phyloP scores from a whole-genome alignment of 1,284 basidiomycete genomes.

The Cryptococcus sp. region DNA sequence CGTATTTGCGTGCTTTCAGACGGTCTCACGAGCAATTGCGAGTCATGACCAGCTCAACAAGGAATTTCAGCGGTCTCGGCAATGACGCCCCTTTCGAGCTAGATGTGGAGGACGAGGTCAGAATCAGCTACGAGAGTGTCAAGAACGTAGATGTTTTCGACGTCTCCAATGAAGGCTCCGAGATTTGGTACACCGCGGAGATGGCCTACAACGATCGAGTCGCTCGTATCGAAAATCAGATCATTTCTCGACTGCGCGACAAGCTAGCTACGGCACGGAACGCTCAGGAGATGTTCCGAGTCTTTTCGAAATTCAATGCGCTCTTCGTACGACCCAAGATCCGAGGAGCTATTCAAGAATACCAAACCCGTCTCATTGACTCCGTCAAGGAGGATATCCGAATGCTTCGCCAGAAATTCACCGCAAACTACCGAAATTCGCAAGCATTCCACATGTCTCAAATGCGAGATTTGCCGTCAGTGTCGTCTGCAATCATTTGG shows the following conservation, averaged over 20 bases:
- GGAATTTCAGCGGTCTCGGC: conserved; percentile 72
- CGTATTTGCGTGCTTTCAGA: conserved; percentile 86
- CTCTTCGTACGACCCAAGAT: conserved; percentile 98
- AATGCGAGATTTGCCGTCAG: conserved; percentile 93
- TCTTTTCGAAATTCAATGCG: conserved; percentile 97
- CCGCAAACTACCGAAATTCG: conserved; percentile 88
- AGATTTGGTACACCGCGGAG: conserved; percentile 96
- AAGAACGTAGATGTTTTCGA: conserved; percentile 96
- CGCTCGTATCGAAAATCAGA: conserved; percentile 95
- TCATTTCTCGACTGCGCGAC: conserved; percentile 88
- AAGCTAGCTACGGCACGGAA: conserved; percentile 92
- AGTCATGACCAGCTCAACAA: conserved; percentile 93
- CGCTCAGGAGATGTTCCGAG: conserved; percentile 98
- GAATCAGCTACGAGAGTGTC: conserved; percentile 88
- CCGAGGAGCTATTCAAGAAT: conserved; percentile 95
- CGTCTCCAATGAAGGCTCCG: conserved; percentile 89
- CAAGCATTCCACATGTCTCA: conserved; percentile 98
- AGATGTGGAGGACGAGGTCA: conserved; percentile 92
- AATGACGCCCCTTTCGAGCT: conserved; percentile 64
- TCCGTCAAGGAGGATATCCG: conserved; percentile 98
- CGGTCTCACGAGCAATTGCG: conserved; percentile 97
- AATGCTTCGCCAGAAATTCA: conserved; percentile 91
- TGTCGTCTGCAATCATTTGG: conserved; percentile 97
- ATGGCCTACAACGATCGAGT: conserved; percentile 97
- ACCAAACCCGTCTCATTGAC: conserved; percentile 95